phyloP scores from a whole-genome alignment of 1,284 basidiomycete genomes.

The Cryptococcus sp. region DNA sequence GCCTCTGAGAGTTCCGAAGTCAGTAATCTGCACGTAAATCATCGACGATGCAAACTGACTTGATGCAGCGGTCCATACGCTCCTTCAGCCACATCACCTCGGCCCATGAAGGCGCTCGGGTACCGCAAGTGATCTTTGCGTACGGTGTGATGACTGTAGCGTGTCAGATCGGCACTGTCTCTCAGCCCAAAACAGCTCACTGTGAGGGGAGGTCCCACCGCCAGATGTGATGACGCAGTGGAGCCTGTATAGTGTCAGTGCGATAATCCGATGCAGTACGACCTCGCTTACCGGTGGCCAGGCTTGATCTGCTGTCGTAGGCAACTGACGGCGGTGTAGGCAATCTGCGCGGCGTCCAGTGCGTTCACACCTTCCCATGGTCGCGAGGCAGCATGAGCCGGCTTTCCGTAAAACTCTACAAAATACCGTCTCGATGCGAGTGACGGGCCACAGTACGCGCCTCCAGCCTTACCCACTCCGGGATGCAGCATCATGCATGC shows the following conservation, averaged over 20 bases:
- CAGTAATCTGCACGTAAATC: too few relatives aligned
- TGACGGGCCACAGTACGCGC: constrained; percentile 24
- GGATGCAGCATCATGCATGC: constrained; percentile 35
- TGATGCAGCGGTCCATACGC: constrained; percentile 63
- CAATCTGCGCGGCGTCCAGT: constrained; percentile 76
- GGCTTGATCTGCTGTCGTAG: constrained; percentile 65
- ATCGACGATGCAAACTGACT: constrained; percentile 54
- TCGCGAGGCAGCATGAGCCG: constrained; percentile 70
- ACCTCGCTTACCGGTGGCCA: constrained; percentile 12
- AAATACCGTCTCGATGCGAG: constrained; percentile 30
- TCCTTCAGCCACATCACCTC: constrained; percentile 60
- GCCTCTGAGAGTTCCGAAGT: too few relatives aligned
- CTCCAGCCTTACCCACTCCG: neutral
- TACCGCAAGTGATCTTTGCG: constrained; percentile 66
- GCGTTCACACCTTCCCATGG: constrained; percentile 74
- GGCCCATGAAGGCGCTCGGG: constrained; percentile 65
- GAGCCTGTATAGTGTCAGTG: constrained; percentile 50
- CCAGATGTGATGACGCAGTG: constrained; percentile 67
- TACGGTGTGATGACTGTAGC: constrained; percentile 70
- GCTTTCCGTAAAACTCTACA: constrained; percentile 48
- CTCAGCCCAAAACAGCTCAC: constrained; percentile 51
- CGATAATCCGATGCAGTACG: constrained; percentile 22
- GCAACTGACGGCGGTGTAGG: constrained; percentile 71
- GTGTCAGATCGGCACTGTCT: neutral
- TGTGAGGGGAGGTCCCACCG: constrained; percentile 63